Evolutionary conservation across 1,284 basidiomycete species (phyloP).

Genomic region (Ustilago cynodontis): DNA sequence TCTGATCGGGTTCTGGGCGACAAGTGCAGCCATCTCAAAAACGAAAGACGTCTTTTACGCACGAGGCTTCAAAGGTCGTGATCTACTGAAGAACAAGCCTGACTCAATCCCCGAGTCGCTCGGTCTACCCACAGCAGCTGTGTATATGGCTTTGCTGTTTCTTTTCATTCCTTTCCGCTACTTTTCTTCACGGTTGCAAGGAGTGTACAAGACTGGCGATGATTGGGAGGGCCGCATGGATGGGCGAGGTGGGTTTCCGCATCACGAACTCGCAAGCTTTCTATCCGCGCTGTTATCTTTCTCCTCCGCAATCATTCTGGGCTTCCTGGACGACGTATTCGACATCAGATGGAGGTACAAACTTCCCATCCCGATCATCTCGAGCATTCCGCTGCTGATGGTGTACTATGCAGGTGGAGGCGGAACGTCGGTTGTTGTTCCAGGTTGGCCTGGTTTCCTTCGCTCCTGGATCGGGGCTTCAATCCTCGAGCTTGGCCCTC

Average conservation of each 20-base stretch:
- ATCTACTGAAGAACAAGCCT: constrained; percentile 59
- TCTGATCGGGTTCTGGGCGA: constrained; percentile 44
- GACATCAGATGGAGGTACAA: constrained; percentile 99
- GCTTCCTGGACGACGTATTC: constrained; percentile 97
- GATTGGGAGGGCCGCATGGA: constrained; percentile 58
- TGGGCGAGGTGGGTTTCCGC: constrained; percentile 78
- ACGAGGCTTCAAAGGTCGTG: constrained; percentile 61
- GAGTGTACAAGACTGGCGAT: constrained; percentile 25
- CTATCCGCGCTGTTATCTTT: constrained; percentile 91
- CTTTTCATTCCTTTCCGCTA: constrained; percentile 69
- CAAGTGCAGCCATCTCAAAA: constrained; percentile 38
- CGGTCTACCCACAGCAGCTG: constrained; percentile 87
- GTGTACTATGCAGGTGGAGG: constrained; percentile 96
- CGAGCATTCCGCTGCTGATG: constrained; percentile 91
- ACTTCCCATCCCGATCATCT: constrained; percentile 92
- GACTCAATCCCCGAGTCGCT: constrained; percentile 85
- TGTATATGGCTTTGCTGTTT: constrained; percentile 84
- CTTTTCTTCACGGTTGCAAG: constrained; percentile 43
- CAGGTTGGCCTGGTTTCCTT: constrained; percentile 71
- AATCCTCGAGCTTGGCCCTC: constrained; percentile 90
- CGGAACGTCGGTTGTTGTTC: constrained; percentile 93
- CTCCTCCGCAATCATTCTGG: constrained; percentile 89
- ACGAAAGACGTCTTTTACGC: constrained; percentile 57
- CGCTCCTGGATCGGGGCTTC: constrained; percentile 74
- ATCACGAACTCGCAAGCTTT: constrained; percentile 90